phyloP scores from a whole-genome alignment of 2,329 filamentous ascomycete genomes.

The Verticillium zaregamsianum region DNA sequence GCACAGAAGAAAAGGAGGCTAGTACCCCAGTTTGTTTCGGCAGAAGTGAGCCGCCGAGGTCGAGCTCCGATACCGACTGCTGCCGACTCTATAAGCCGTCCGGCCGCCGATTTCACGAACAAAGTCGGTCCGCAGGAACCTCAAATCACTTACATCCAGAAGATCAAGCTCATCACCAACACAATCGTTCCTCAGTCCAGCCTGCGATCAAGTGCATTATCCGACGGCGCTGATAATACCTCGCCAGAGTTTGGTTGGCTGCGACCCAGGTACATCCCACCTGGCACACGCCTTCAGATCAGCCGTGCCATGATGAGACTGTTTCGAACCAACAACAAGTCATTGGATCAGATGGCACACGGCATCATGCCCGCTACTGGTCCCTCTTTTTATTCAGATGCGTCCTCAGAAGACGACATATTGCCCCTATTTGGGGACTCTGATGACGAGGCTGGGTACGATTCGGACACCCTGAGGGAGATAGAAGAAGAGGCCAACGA shows the following conservation, averaged over 20 bases:
- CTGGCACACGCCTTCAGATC: constrained; percentile 40
- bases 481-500: constrained; percentile 53
- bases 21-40: constrained; percentile 17
- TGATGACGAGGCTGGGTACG: constrained; percentile 43
- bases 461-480: constrained; percentile 56
- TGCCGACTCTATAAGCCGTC: constrained; percentile 5
- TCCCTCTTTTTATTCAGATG: constrained; percentile 46
- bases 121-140: not conserved
- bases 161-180: not conserved
- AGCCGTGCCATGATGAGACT: constrained; percentile 34
- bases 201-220: not conserved
- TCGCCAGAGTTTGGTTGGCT: not conserved
- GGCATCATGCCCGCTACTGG: constrained; percentile 28
- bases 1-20: constrained; percentile 23
- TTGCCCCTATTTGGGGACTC: constrained; percentile 21
- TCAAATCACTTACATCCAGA: not conserved
- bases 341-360: constrained; percentile 4
- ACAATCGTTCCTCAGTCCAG: not conserved
- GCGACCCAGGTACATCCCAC: constrained; percentile 23
- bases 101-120: not conserved
- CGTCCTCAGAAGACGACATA: constrained; percentile 36
- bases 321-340: constrained; percentile 21
- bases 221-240: not conserved
- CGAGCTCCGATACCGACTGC: constrained; percentile 5
- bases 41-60: constrained; percentile 9